Conservation (phyloP, 306 rosid species). For the Vicia villosa region DNA sequence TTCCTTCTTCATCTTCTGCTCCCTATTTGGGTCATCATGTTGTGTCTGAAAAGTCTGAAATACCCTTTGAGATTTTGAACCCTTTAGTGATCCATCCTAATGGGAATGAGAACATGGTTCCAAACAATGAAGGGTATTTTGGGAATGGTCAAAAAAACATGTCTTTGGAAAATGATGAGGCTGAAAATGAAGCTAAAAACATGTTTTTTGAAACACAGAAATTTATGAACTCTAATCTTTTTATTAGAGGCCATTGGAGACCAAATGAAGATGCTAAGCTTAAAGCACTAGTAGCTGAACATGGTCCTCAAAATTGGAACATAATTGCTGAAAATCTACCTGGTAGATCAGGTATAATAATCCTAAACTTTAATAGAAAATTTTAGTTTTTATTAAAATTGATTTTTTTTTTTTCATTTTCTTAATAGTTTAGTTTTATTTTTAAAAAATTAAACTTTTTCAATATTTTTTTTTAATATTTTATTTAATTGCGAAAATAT, state of each 20-base stretch:
- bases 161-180: conserved; percentile 46
- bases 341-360: conserved; percentile 84
- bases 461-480: neutral
- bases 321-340: conserved; percentile 62
- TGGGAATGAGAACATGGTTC: conserved; percentile 27
- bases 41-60: conserved; percentile 29
- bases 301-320: conserved; percentile 93
- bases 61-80: conserved; percentile 44
- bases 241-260: conserved; percentile 90
- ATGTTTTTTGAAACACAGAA: conserved; percentile 12
- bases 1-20: conserved; percentile 1
- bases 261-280: conserved; percentile 85
- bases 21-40: conserved; percentile 12
- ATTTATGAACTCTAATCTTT: conserved; percentile 47
- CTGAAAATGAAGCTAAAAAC: conserved; percentile 15
- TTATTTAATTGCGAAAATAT: neutral
- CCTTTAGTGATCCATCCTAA: conserved; percentile 14
- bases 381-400: neutral
- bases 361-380: neutral
- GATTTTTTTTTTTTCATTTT: neutral
- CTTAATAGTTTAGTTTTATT: neutral
- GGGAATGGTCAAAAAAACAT: conserved; percentile 16
- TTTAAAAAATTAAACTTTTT: neutral
- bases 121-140: conserved; percentile 8
- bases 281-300: conserved; percentile 68